Conservation (phyloP, 2,329 filamentous ascomycete species). For the Colletotrichum sansevieriae region DNA sequence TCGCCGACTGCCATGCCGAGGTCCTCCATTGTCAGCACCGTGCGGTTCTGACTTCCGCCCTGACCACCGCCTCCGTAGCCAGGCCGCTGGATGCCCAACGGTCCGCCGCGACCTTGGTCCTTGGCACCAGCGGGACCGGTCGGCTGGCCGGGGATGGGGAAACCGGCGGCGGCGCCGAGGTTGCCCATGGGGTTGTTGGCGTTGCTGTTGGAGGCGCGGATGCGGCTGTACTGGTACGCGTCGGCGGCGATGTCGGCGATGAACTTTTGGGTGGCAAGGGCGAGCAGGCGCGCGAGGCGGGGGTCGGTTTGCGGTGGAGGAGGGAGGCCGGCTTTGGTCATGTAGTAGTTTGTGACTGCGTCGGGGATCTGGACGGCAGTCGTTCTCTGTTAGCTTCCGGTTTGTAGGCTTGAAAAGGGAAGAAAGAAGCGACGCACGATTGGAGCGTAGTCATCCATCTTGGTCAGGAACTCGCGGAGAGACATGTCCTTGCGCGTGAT, state of each 20-base stretch:
- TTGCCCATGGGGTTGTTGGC: constrained; percentile 93
- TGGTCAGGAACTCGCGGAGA: constrained; percentile 89
- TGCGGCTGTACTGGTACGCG: constrained; percentile 97
- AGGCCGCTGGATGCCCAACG: constrained; percentile 80
- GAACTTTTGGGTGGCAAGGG: constrained; percentile 98
- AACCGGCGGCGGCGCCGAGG: constrained; percentile 80
- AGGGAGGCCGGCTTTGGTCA: constrained; percentile 93
- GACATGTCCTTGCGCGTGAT: constrained; percentile 92
- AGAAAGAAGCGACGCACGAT: constrained; percentile 74
- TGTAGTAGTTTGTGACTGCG: constrained; percentile 97
- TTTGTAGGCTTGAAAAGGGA: background rate
- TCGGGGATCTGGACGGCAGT: constrained; percentile 81
- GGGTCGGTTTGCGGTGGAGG: constrained; percentile 92
- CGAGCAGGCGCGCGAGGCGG: constrained; percentile 90
- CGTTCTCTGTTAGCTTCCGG: constrained; percentile 2
- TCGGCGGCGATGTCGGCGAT: constrained; percentile 97
- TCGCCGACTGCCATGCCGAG: constrained; percentile 97
- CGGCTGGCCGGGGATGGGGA: constrained; percentile 72
- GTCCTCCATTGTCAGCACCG: constrained; percentile 98
- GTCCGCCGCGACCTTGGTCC: constrained; percentile 69
- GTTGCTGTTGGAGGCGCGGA: constrained; percentile 89
- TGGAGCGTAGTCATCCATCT: constrained; percentile 98
- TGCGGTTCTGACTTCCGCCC: constrained; percentile 88
- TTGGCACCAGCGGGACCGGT: constrained; percentile 69
- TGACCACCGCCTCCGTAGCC: constrained; percentile 91